Conservation (phyloP, 768 basidiomycete species). For the Roridomyces roridus region DNA sequence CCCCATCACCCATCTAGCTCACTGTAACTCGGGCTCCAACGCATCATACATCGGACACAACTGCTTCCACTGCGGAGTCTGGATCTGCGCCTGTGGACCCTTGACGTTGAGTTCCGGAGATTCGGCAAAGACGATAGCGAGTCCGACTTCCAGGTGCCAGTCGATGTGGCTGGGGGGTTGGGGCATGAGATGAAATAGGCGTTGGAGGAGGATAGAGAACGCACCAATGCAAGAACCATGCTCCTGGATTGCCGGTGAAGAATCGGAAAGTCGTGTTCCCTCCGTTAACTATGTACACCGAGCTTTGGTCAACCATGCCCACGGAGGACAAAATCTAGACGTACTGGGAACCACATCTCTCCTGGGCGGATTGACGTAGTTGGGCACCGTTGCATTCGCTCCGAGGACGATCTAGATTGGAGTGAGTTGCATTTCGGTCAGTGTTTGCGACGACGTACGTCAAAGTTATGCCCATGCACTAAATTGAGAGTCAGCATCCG, state of each 20-base stretch:
- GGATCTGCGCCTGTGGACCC: conserved; percentile 37
- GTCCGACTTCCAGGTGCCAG: conserved; percentile 43
- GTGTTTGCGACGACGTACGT: no score
- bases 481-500: not conserved
- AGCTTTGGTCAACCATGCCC: not conserved
- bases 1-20: no score
- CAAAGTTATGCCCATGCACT: conserved; percentile 26
- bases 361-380: conserved; percentile 21
- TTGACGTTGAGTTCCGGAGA: conserved; percentile 31
- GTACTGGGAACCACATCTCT: conserved; percentile 14
- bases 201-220: no score
- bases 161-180: conserved; percentile 46
- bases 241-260: conserved; percentile 62
- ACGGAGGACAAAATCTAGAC: not conserved
- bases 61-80: conserved; percentile 35
- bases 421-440: no score
- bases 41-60: conserved; percentile 36
- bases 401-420: no score
- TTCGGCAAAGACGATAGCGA: conserved; percentile 42
- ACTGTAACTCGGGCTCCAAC: conserved; percentile 35
- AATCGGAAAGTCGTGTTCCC: conserved; percentile 44
- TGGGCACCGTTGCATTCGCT: not conserved
- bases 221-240: conserved; percentile 61
- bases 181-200: no score
- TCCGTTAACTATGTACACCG: conserved; percentile 32